A percentile compares a stretch with the other conserved stretches of the same genome.
Evolutionary conservation across 371 early-diverging fungal genomes (phyloP).

Genomic region (Mucor racemosus): DNA sequence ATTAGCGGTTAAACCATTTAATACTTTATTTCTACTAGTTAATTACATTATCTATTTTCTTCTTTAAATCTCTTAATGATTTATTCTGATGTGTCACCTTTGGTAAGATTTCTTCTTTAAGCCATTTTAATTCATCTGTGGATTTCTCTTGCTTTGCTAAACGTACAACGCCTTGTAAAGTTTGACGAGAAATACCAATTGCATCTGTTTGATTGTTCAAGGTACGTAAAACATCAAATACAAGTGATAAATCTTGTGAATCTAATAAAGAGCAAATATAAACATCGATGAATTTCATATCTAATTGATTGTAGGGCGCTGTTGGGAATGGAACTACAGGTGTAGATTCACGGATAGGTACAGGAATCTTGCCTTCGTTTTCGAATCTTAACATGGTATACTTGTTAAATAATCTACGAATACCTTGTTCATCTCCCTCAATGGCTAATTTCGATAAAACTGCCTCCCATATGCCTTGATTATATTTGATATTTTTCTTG

Average conservation of each 20-base stretch:
- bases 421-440: slow-evolving; percentile 11
- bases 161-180: slow-evolving; percentile 13
- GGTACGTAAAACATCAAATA: slow-evolving; percentile 45
- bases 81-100: slow-evolving; percentile 15
- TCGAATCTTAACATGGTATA: slow-evolving; percentile 53
- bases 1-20: background rate
- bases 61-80: slow-evolving; percentile 9
- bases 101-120: slow-evolving; percentile 17
- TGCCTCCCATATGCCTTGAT: slow-evolving; percentile 20
- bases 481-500: slow-evolving; percentile 12
- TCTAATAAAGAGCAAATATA: slow-evolving; percentile 42
- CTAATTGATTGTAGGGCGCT: slow-evolving; percentile 46
- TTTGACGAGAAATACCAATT: slow-evolving; percentile 11
- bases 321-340: slow-evolving; percentile 50
- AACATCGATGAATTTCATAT: slow-evolving; percentile 47
- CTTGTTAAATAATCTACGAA: slow-evolving; percentile 34
- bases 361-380: slow-evolving; percentile 43
- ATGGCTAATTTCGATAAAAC: slow-evolving; percentile 16
- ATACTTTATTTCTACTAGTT: background rate
- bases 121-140: slow-evolving; percentile 26
- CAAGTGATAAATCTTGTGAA: slow-evolving; percentile 46
- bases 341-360: slow-evolving; percentile 40
- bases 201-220: slow-evolving; percentile 29
- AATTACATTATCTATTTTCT: slow-evolving; percentile 13
- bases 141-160: slow-evolving; percentile 28